Percentiles rank a stretch among this genome's conserved stretches.
These are phyloP conservation scores for Parastagonospora avenae DNA, from an alignment of 2,329 filamentous ascomycete genomes.

Conservation along the genomic window DNA sequence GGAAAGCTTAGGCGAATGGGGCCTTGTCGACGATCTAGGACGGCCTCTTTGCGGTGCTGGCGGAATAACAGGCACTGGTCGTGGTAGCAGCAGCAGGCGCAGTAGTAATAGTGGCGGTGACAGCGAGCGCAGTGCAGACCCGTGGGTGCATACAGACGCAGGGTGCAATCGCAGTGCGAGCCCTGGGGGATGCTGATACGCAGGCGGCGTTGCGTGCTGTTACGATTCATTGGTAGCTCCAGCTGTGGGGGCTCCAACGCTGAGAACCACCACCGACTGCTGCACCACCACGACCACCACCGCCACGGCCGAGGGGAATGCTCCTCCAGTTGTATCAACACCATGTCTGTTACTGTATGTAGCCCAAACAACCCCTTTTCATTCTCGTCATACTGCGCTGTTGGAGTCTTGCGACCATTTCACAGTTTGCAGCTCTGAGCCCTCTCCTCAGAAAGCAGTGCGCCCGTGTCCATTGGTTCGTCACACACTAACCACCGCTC, in stretches of 20 bases:
- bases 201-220: neutral
- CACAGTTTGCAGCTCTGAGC: no score
- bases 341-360: slow-evolving; percentile 56
- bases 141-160: neutral
- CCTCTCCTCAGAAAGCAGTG: no score
- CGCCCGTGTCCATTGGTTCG: neutral
- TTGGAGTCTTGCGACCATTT: neutral
- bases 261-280: neutral
- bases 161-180: neutral
- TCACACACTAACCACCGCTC: neutral
- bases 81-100: neutral
- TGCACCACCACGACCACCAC: slow-evolving; percentile 5
- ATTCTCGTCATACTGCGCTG: no score
- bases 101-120: neutral
- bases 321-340: slow-evolving; percentile 16
- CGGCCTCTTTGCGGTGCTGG: no score
- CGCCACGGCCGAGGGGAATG: slow-evolving; percentile 9
- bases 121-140: neutral
- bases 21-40: neutral
- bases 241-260: slow-evolving; percentile 4
- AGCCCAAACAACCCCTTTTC: neutral
- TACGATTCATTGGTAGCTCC: slow-evolving; percentile 6
- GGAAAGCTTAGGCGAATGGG: neutral
- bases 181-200: neutral
- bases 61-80: neutral